phyloP scores from a whole-genome alignment of 2,329 filamentous ascomycete species.

The Xylariales sp. region DNA sequence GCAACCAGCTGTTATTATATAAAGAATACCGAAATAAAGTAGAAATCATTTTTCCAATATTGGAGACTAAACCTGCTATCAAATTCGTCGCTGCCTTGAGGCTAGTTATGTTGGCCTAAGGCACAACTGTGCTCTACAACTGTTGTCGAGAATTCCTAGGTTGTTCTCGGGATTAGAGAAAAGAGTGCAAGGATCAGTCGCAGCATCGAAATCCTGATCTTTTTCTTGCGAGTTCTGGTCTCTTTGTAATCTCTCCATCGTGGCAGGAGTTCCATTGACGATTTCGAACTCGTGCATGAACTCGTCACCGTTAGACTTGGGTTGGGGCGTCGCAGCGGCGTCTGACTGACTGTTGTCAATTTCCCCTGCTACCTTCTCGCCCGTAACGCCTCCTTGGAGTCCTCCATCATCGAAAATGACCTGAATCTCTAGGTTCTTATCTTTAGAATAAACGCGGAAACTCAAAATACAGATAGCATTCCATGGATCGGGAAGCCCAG shows the following conservation, averaged over 20 bases:
- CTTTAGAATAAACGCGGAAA: constrained; percentile 35
- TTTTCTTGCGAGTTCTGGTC: not conserved
- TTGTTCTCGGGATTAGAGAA: no score
- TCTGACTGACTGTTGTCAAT: constrained; percentile 55
- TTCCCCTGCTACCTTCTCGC: constrained; percentile 49
- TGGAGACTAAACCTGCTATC: no score
- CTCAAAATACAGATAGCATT: constrained; percentile 37
- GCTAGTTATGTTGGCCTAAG: no score
- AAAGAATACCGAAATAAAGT: no score
- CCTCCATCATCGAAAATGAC: constrained; percentile 53
- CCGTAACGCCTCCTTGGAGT: constrained; percentile 51
- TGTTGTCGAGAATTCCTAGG: no score
- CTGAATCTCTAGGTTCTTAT: constrained; percentile 46
- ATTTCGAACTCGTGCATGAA: constrained; percentile 25
- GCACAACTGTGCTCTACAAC: no score
- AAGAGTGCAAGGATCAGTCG: no score
- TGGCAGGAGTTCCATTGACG: constrained; percentile 19
- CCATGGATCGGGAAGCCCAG: constrained; percentile 31
- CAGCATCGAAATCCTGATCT: no score
- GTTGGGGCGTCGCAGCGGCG: no score
- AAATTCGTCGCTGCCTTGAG: no score
- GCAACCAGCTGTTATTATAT: no score
- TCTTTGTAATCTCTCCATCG: constrained; percentile 1
- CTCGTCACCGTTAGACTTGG: constrained; percentile 19
- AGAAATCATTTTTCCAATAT: no score